A percentile compares a stretch with the other conserved stretches of the same genome.
Conservation (phyloP, 2,329 filamentous ascomycete genomes). For the Colletotrichum spinosum region DNA sequence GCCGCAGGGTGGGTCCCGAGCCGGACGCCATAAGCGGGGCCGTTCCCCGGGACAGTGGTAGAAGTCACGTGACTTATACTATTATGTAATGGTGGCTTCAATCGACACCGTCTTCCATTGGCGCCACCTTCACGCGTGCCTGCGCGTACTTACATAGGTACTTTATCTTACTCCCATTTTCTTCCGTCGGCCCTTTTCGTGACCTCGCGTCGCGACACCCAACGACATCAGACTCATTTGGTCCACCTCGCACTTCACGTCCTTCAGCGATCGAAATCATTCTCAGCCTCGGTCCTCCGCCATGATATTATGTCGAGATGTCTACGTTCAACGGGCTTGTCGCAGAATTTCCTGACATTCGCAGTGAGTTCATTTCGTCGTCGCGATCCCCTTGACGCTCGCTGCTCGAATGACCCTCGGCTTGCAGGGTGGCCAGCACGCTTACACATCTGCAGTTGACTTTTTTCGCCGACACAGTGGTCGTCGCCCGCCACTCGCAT, state of each 20-base stretch:
- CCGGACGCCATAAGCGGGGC: no score
- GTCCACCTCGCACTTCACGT: neutral
- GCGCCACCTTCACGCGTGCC: no score
- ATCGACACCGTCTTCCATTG: no score
- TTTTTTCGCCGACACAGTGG: constrained; percentile 75
- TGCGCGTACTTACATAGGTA: no score
- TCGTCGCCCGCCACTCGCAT: constrained; percentile 75
- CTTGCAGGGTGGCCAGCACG: constrained; percentile 2
- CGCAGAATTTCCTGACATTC: constrained; percentile 82
- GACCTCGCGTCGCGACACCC: no score
- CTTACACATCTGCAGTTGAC: constrained; percentile 70
- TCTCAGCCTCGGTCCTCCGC: neutral
- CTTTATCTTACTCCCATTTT: no score
- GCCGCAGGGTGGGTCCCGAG: no score
- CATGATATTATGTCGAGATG: constrained; percentile 59
- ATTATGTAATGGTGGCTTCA: no score
- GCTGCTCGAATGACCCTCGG: no score
- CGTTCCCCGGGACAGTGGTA: no score
- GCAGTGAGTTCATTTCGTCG: constrained; percentile 59
- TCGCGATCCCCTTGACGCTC: neutral
- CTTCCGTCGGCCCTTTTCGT: no score
- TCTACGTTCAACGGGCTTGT: constrained; percentile 82
- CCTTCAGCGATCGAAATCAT: neutral
- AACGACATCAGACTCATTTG: neutral
- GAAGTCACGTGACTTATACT: no score